phyloP scores from a whole-genome alignment of 2,329 filamentous ascomycete genomes.

The Fusarium neocosmosporiellum region DNA sequence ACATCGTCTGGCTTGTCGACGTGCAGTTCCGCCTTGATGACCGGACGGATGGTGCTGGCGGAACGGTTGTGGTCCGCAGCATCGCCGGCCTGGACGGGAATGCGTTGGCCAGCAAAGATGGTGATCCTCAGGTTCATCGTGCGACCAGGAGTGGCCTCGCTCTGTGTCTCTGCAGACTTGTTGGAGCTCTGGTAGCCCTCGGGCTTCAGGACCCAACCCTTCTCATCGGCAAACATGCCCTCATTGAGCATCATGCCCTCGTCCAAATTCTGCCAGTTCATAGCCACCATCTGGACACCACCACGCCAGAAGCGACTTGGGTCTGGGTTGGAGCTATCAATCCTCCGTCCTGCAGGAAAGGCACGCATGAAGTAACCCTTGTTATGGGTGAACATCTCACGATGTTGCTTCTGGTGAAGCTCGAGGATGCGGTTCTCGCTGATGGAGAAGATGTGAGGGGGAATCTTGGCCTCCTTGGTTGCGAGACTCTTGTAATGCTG shows the following conservation, averaged over 20 bases:
- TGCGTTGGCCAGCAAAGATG: conserved; percentile 79
- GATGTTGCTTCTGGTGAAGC: conserved; percentile 70
- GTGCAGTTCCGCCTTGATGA: conserved; percentile 84
- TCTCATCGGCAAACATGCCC: conserved; percentile 91
- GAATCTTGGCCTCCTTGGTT: conserved; percentile 69
- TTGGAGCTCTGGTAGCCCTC: conserved; percentile 71
- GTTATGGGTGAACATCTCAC: conserved; percentile 88
- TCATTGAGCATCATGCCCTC: conserved; percentile 96
- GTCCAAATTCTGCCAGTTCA: conserved; percentile 98
- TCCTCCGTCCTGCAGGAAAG: conserved; percentile 82
- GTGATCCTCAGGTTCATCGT: conserved; percentile 77
- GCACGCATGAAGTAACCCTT: conserved; percentile 89
- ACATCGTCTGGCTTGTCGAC: conserved; percentile 69
- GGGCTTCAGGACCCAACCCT: conserved; percentile 90
- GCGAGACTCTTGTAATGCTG: conserved; percentile 82
- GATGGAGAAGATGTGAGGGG: conserved; percentile 85
- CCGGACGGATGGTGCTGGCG: conserved; percentile 66
- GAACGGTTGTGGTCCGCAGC: conserved; percentile 46
- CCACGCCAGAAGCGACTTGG: conserved; percentile 91
- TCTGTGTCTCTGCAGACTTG: conserved; percentile 53
- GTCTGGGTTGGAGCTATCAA: conserved; percentile 94
- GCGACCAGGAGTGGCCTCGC: conserved; percentile 59
- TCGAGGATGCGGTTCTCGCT: conserved; percentile 80
- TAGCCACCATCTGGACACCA: conserved; percentile 95
- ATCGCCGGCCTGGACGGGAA: conserved; percentile 55